phyloP scores from a whole-genome alignment of 176 grass and related monocot species.

The Secale cereale region DNA sequence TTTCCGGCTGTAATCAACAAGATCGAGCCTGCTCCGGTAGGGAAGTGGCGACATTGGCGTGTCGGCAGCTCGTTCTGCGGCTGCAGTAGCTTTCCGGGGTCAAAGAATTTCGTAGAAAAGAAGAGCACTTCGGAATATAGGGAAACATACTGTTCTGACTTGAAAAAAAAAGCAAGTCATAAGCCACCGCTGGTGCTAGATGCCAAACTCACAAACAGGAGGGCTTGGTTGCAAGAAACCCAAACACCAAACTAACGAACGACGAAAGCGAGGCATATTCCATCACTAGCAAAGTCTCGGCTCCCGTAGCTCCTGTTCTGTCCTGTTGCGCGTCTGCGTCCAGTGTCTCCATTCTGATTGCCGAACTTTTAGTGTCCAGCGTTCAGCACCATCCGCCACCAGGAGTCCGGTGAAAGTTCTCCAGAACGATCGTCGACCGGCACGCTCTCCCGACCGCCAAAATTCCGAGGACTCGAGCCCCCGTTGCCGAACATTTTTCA shows the following conservation, averaged over 20 bases:
- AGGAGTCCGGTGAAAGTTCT: not conserved
- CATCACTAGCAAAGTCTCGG: not conserved
- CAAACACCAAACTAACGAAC: not conserved
- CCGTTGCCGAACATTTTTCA: not conserved
- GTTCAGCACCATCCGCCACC: not conserved
- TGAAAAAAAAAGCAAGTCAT: too few relatives aligned
- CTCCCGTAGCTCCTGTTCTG: not conserved
- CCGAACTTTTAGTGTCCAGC: not conserved
- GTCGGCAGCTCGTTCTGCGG: too few relatives aligned
- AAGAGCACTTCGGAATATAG: too few relatives aligned
- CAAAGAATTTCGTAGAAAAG: too few relatives aligned
- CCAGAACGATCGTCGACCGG: not conserved
- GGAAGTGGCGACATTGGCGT: too few relatives aligned
- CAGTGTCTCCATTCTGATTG: not conserved
- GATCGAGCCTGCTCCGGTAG: too few relatives aligned
- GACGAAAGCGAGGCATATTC: slow-evolving; percentile 27
- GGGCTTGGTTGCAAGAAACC: not conserved
- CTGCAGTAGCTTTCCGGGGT: too few relatives aligned
- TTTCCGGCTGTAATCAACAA: too few relatives aligned
- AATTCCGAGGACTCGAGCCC: not conserved
- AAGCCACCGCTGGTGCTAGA: not conserved
- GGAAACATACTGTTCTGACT: too few relatives aligned
- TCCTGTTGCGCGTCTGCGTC: slow-evolving; percentile 1
- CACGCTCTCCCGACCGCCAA: slow-evolving; percentile 22
- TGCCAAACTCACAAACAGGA: not conserved